Evolutionary conservation across 2,329 filamentous ascomycete species (phyloP).

Genomic region (Scedosporium dehoogii): DNA sequence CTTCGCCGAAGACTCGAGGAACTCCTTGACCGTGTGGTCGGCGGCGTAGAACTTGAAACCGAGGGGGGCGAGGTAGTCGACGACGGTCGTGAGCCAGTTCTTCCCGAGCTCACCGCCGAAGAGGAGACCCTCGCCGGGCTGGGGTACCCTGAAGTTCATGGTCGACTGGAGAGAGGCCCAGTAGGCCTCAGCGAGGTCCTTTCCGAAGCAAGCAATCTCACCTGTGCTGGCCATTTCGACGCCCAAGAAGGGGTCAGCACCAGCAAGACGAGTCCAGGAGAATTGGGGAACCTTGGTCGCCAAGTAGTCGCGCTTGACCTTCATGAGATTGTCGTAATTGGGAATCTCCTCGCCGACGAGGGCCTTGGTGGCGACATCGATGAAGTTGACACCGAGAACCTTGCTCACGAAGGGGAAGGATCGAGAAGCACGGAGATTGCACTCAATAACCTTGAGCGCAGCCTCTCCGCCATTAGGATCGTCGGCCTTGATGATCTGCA

Average conservation of each 20-base stretch:
- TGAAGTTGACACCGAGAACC: constrained; percentile 93
- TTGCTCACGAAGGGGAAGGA: constrained; percentile 99
- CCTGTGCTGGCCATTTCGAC: constrained; percentile 97
- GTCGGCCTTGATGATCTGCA: constrained; percentile 97
- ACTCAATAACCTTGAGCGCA: constrained; percentile 91
- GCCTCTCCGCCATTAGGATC: constrained; percentile 65
- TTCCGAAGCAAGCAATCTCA: constrained; percentile 98
- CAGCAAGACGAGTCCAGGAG: constrained; percentile 95
- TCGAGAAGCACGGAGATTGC: constrained; percentile 91
- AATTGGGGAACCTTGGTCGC: constrained; percentile 98
- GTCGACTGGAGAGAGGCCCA: constrained; percentile 93
- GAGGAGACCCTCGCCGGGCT: constrained; percentile 88
- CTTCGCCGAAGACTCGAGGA: constrained; percentile 65
- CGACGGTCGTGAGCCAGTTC: constrained; percentile 64
- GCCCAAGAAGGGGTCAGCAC: constrained; percentile 92
- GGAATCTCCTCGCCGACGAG: constrained; percentile 80
- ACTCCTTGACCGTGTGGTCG: constrained; percentile 68
- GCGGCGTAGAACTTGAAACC: constrained; percentile 93
- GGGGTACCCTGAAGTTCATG: constrained; percentile 90
- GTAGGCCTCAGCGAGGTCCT: constrained; percentile 91
- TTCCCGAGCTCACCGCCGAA: constrained; percentile 76
- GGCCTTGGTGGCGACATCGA: constrained; percentile 88
- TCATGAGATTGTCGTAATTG: constrained; percentile 79
- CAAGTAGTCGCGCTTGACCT: constrained; percentile 77
- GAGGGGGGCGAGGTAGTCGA: constrained; percentile 78